Conservation (phyloP, 345 rosid genomes). For the Lenwebbia sp. region DNA sequence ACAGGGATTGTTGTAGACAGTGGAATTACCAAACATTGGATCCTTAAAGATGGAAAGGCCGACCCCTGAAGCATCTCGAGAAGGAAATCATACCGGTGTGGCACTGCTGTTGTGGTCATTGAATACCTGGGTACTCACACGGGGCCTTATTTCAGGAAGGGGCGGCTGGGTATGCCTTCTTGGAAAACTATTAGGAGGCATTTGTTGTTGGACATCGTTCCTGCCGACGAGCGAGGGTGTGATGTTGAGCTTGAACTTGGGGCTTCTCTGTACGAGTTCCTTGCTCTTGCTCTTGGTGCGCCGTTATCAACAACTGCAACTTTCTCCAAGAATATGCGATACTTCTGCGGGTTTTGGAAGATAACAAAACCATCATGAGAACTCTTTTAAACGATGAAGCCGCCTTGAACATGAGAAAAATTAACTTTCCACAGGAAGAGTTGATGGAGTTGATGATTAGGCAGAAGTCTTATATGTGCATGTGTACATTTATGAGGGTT, state of each 20-base stretch:
- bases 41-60: neutral
- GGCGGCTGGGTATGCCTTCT: neutral
- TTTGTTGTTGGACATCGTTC: neutral
- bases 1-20: neutral
- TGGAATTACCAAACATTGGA: neutral
- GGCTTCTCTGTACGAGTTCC: neutral
- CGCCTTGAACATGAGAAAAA: neutral
- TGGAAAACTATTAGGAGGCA: neutral
- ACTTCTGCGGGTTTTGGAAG: neutral
- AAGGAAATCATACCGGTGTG: neutral
- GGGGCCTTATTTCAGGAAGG: neutral
- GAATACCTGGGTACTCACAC: neutral
- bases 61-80: neutral
- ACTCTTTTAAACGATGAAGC: neutral
- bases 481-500: neutral
- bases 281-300: neutral
- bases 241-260: neutral
- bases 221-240: neutral
- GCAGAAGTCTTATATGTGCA: neutral
- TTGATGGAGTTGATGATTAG: neutral
- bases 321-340: slow-evolving; percentile 3
- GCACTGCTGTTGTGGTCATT: neutral
- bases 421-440: neutral
- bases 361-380: neutral
- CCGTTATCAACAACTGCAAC: neutral